Base-by-base conservation (phyloP, 129 eudicot species). In the Tanacetum coccineum region DNA sequence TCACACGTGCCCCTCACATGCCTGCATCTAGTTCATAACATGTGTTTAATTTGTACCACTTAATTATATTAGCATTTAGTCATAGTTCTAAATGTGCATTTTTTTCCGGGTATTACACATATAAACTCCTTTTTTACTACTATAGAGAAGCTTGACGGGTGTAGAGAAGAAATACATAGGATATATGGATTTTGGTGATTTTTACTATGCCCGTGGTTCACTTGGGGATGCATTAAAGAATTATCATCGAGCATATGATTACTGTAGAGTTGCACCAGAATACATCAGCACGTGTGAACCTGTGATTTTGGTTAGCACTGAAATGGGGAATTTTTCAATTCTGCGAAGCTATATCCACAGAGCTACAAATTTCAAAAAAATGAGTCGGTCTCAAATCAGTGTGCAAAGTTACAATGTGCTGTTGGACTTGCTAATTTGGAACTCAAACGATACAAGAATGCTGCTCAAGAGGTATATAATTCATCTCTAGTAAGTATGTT, bases 181-280 rank as follows among this genome's bases (percentile, higher is more conserved):
- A 59, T 81, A 83, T 80, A 85, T 83, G 70, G 89, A 85, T 72
- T 82, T 85, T 79, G 96, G 96, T 42, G 96, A 88, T 58, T 85
- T 85, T 64, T 76, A 80, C 80, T 88, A 83, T 69, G 79, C 89
- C 20, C 96, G 79, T 67, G 96, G 96, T 49, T 74, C 73, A 54
- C 89, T 88, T 70, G 83, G 79, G 19, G 96, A 88, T 59, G 96
- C 96, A 36, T 88, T 88, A 32, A 85, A 88, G 86, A 85, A 72
- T 70, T 88, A 85, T 57, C 82, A 74, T 6, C 87, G 87, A 6
- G 80, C 93, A 32, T 87, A 88, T 73, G 93, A 85, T 62, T 85
- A 83, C 59, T 83, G 96, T 76, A 85, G 87, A 14, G 81, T 83
- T 13, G 66, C 85, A 9, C 83, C 81, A 62, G 85, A 88, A 55